These are phyloP conservation scores for Chlamydomonas reinhardtii DNA, from an alignment of 163 green algal species.

Conservation along the genomic window DNA sequence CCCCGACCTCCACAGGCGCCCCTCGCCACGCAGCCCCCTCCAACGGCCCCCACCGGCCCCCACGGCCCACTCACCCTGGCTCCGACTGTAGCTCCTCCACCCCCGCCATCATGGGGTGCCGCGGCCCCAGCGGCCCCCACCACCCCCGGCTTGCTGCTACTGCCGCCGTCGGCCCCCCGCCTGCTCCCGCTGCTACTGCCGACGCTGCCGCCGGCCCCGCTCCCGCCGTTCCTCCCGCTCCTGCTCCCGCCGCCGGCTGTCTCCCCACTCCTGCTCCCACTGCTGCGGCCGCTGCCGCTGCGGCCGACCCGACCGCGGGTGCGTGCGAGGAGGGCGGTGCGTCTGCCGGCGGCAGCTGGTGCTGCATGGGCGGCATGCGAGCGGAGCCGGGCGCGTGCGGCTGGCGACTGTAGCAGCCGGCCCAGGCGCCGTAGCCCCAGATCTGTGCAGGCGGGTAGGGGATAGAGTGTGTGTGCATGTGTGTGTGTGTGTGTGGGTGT, in stretches of 20 bases:
- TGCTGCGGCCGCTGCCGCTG: background rate
- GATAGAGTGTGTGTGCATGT: too few species aligned
- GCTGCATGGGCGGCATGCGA: slow-evolving; percentile 24
- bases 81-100: too few species aligned
- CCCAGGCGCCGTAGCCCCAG: slow-evolving; percentile 49
- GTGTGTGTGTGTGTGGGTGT: too few species aligned
- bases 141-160: slow-evolving; percentile 5
- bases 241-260: background rate
- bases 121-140: too few species aligned
- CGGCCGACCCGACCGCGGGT: background rate
- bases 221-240: background rate
- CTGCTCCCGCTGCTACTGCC: background rate
- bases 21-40: too few species aligned
- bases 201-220: too few species aligned
- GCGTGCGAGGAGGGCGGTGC: background rate
- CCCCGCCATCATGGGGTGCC: too few species aligned
- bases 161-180: background rate
- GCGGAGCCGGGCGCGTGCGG: background rate
- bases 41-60: too few species aligned
- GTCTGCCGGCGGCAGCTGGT: background rate
- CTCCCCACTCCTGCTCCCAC: background rate
- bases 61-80: too few species aligned
- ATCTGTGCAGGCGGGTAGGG: slow-evolving; percentile 14
- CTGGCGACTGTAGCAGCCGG: slow-evolving; percentile 3
- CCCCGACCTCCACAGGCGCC: too few species aligned